Evolutionary conservation across 805 yeast species (phyloP).

Genomic region (Teunomyces gatunensis): DNA sequence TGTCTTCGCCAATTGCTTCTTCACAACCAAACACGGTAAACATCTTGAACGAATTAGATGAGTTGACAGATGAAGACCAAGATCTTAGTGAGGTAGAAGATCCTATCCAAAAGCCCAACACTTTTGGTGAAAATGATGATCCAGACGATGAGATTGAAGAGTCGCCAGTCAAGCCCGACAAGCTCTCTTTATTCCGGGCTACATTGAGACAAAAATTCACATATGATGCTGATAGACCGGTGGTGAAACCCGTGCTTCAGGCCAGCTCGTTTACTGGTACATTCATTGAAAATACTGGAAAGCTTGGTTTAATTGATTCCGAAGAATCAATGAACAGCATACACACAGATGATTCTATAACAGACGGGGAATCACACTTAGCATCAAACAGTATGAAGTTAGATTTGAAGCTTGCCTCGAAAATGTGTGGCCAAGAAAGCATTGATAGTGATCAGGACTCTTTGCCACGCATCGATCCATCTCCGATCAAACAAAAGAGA

Average conservation of each 20-base stretch:
- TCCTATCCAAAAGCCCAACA: neutral
- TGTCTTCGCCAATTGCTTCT: conserved; percentile 23
- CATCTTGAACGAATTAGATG: conserved; percentile 12
- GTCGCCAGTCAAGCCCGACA: conserved; percentile 31
- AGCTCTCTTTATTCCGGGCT: conserved; percentile 9
- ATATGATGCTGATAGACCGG: conserved; percentile 12
- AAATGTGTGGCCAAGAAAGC: conserved; percentile 1
- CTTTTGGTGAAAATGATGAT: conserved; percentile 15
- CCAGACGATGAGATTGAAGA: conserved; percentile 40
- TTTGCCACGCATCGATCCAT: neutral
- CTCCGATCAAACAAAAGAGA: neutral
- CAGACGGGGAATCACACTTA: neutral
- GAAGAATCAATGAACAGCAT: conserved; percentile 1
- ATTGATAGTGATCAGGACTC: neutral
- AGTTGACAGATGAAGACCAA: conserved; percentile 17
- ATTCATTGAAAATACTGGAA: neutral
- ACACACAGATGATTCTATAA: neutral
- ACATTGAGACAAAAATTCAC: conserved; percentile 21
- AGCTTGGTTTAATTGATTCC: neutral
- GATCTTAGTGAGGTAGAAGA: conserved; percentile 4
- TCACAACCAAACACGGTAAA: conserved; percentile 6
- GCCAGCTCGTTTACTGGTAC: neutral
- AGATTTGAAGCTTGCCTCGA: neutral
- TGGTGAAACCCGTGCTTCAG: too few species aligned
- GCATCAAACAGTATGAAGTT: neutral